Evolutionary conservation across 139 green algal genomes (phyloP), one percentile per base, ranked within the genome.

Genomic region (Zygnema circumcarinatum): DNA sequence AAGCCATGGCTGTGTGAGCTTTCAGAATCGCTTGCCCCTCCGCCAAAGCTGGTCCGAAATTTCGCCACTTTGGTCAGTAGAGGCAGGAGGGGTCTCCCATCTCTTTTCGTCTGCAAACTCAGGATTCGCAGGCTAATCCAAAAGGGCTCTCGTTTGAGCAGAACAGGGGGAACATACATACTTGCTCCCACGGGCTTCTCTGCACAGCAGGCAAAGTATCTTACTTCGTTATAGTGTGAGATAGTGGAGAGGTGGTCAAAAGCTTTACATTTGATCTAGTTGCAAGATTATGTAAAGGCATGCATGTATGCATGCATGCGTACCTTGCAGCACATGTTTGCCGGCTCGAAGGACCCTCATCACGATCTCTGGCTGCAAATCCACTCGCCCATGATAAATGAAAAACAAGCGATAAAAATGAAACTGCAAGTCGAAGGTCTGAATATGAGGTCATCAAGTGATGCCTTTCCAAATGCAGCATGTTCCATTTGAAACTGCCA

Each of bases 271-370:
- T n/a, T n/a, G n/a, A n/a, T n/a, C n/a, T n/a, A n/a, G n/a, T n/a
- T n/a, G n/a, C n/a, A n/a, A n/a, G n/a, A n/a, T n/a, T n/a, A n/a
- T n/a, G 54, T 72, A 29, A 25, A 72, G 29, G 54, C 54, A 72
- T 29, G 54, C 54, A 72, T 29, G 29, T 29, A 72, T 72, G 54
- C 54, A 72, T 29, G 54, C 54, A 72, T 29, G 54, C 22, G 29
- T 41, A 87, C 81, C 81, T 87, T 87, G 81, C 36, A 87, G 36
- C n/a, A 87, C 81, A n/a, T 87, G 81, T 74, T 87, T 87, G 33
- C 81, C 81, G 16, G 81, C 81, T 3, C 52, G 52, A 72, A 87
- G 67, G 20, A 56, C 22, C 3, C 67, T 38, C 67, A 82, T n/a
- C 81, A 87, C 81, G 16, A 87, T 22, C 67, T 2, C 67, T 31